These are phyloP conservation scores for Penstemon davidsonii DNA, from an alignment of 257 asterid genomes.

Conservation along the genomic window DNA sequence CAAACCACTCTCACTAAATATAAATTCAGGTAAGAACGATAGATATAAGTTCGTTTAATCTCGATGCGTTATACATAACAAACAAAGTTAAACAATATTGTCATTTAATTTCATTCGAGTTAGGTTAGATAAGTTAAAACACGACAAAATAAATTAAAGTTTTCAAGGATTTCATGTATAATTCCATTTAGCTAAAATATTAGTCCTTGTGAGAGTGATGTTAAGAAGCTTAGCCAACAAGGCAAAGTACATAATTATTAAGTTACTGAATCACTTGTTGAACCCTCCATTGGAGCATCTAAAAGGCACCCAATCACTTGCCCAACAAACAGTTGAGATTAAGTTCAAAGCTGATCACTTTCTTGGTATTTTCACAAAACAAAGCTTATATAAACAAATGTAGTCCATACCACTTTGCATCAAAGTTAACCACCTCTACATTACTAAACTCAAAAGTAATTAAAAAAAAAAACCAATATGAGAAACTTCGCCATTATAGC, in stretches of 20 bases:
- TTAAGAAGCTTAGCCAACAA: conserved; percentile 1
- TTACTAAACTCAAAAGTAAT: not conserved
- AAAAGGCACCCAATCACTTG: not conserved
- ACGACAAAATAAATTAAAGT: too few species aligned
- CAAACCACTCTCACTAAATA: too few species aligned
- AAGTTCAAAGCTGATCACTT: conserved; percentile 3
- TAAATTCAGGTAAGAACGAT: too few species aligned
- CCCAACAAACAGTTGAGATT: not conserved
- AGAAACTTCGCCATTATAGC: conserved; percentile 7
- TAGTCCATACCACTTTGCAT: conserved; percentile 6
- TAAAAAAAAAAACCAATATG: conserved; percentile 17
- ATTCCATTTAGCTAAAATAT: too few species aligned
- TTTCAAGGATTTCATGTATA: too few species aligned
- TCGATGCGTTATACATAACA: too few species aligned
- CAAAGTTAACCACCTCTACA: not conserved
- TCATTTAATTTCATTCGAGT: too few species aligned
- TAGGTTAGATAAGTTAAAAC: too few species aligned
- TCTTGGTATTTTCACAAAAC: conserved; percentile 9
- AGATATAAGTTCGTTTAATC: too few species aligned
- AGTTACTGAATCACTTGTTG: not conserved
- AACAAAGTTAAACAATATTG: too few species aligned
- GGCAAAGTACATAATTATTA: conserved; percentile 8
- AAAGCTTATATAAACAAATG: conserved; percentile 15
- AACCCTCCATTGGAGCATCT: conserved; percentile 16
- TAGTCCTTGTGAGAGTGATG: not conserved